Base-by-base conservation (phyloP, 495 filamentous ascomycete genomes). In the Hypoxylon fuscum region DNA sequence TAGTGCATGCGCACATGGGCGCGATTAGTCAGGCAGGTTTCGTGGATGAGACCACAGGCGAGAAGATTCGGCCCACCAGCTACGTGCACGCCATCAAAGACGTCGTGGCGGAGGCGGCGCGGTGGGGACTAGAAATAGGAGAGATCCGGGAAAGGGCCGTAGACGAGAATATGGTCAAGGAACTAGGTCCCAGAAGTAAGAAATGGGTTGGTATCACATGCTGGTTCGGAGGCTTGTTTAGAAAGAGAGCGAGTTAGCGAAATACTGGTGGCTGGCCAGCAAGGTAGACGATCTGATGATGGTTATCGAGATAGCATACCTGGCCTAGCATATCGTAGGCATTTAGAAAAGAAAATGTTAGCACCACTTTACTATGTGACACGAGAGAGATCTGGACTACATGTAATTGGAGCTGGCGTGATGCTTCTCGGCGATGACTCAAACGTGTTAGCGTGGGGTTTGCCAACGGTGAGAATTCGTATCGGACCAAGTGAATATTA, bases 1-100 rank as follows among this genome's bases (percentile, higher is more conserved):
- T n/a, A n/a, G n/a, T 91, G 89, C 89, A 91, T 66, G 74, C 79
- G 5, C 83, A 88, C 12, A 90, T 90, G 87, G 88, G 88, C 2
- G 53, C 62, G 41, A 76, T 82, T 6, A 84, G 81, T 15, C 87
- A 88, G 60, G 88, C 89, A 0, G 88, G 89, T 2, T 91, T 91
- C 67, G 79, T 88, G 45, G 86, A 86, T 68, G 69, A 72, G 8
- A 71, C 63, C 25, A 81, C 78, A 11, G 84, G 84, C 23, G 72
- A 76, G 40, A 91, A 91, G 74, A 78, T 91, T 11, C 79, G 83
- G 55, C 83, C 86, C 5, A 78, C 73, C 34, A 90, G 86, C 70
- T 90, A 83, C 72, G 80, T 76, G 20, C 81, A 91, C 74, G 71
- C 71, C 31, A 59, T 86, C 25, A 51, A 65, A 3, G 85, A 90